These are phyloP conservation scores for Gamsiella multidivaricata DNA, from an alignment of 192 early-diverging fungal genomes.

Conservation along the genomic window DNA sequence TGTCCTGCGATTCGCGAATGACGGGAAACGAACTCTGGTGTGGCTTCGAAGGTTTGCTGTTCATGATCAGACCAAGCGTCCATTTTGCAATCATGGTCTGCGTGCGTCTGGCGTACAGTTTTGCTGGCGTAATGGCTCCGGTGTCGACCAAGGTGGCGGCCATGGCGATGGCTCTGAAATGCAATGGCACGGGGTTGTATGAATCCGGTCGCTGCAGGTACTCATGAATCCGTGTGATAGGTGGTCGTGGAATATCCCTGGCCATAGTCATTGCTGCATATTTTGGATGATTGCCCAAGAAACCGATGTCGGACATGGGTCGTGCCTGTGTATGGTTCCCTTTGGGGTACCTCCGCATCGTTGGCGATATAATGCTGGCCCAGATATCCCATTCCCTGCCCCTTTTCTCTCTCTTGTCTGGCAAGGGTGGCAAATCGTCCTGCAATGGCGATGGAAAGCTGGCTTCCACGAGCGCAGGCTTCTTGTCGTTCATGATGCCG, in stretches of 20 bases:
- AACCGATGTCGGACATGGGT: constrained; percentile 40
- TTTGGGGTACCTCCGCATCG: constrained; percentile 9
- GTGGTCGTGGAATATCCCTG: constrained; percentile 41
- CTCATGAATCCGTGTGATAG: constrained; percentile 41
- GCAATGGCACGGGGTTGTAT: constrained; percentile 43
- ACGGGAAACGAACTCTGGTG: constrained; percentile 16
- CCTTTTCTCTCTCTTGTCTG: constrained; percentile 1
- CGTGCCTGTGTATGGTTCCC: not conserved
- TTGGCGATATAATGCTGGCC: constrained; percentile 8
- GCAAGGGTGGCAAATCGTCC: constrained; percentile 3
- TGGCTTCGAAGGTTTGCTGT: constrained; percentile 22
- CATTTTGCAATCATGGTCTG: constrained; percentile 54
- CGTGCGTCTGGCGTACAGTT: constrained; percentile 40
- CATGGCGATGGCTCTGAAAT: constrained; percentile 47
- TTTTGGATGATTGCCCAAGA: constrained; percentile 8
- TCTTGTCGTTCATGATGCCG: constrained; percentile 46
- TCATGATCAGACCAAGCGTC: constrained; percentile 49
- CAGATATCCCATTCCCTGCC: constrained; percentile 18
- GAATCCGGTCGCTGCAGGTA: constrained; percentile 41
- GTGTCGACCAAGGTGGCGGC: constrained; percentile 49
- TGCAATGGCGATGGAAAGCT: constrained; percentile 21
- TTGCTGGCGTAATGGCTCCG: constrained; percentile 48
- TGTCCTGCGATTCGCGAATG: constrained; percentile 36
- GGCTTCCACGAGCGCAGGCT: constrained; percentile 39
- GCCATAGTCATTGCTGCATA: constrained; percentile 37